These are phyloP conservation scores for Geosmithia flava DNA, from an alignment of 2,329 filamentous ascomycete genomes.

Conservation along the genomic window DNA sequence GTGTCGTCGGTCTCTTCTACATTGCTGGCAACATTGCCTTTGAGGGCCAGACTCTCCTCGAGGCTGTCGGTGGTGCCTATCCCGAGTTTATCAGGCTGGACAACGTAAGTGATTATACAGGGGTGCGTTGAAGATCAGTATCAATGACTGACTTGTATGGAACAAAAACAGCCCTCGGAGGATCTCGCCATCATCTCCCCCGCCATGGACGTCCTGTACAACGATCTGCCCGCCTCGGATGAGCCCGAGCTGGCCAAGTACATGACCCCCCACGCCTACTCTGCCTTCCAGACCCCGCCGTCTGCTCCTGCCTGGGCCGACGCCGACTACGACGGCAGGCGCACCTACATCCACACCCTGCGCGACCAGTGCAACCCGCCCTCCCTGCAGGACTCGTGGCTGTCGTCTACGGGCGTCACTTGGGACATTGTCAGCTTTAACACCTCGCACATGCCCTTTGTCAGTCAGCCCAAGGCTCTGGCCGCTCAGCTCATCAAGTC, in stretches of 20 bases:
- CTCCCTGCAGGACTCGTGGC: background rate
- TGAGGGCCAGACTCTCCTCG: background rate
- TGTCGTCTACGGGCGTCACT: background rate
- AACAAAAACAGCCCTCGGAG: background rate
- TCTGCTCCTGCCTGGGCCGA: background rate
- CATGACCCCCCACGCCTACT: background rate
- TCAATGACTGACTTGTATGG: too few relatives aligned
- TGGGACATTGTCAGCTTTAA: constrained; percentile 1
- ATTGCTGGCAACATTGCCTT: constrained; percentile 19
- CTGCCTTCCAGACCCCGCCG: background rate
- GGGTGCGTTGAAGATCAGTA: too few relatives aligned
- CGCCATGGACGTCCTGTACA: constrained; percentile 1
- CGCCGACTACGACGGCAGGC: background rate
- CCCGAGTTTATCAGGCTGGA: background rate
- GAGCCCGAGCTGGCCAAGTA: background rate
- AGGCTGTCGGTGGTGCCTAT: background rate
- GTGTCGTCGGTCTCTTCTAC: constrained; percentile 28
- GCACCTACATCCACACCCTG: background rate
- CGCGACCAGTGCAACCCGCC: background rate
- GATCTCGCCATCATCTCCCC: background rate
- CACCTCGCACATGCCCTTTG: background rate
- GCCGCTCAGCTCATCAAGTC: background rate
- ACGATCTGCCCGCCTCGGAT: background rate
- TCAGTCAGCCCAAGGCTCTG: background rate
- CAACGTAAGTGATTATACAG: background rate